These are phyloP conservation scores for Capillidium heterosporum DNA, from an alignment of 371 early-diverging fungal species.

Conservation along the genomic window DNA sequence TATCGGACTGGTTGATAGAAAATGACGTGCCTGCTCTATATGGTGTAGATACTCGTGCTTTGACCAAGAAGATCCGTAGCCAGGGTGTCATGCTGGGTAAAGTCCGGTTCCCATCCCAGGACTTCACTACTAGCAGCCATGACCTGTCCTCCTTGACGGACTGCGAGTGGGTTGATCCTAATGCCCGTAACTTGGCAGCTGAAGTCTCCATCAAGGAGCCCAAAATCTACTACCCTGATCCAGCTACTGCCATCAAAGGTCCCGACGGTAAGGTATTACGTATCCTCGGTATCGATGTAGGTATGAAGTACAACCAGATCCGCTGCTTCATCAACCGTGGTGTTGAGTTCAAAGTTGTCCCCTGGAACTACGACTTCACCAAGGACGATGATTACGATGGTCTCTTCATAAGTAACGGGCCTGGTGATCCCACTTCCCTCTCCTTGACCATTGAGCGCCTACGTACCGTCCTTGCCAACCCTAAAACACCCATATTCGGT, in stretches of 20 bases:
- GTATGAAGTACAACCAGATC: conserved; percentile 96
- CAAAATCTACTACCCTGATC: conserved; percentile 49
- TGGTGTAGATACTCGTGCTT: conserved; percentile 84
- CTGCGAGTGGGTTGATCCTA: conserved; percentile 83
- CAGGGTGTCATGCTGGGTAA: conserved; percentile 79
- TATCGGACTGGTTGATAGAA: conserved; percentile 74
- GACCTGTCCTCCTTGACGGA: conserved; percentile 23
- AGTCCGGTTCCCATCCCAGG: conserved; percentile 43
- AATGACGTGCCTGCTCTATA: conserved; percentile 75
- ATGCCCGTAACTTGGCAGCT: conserved; percentile 76
- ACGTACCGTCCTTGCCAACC: conserved; percentile 33
- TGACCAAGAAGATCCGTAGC: conserved; percentile 82
- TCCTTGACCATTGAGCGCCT: conserved; percentile 51
- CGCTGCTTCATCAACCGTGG: conserved; percentile 87
- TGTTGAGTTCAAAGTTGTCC: conserved; percentile 83
- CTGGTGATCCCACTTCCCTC: conserved; percentile 86
- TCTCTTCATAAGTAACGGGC: conserved; percentile 91
- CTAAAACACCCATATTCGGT: conserved; percentile 86
- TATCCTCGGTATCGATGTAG: conserved; percentile 85
- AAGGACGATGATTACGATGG: conserved; percentile 66
- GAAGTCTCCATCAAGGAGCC: conserved; percentile 46
- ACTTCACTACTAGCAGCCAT: conserved; percentile 22
- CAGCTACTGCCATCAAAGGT: conserved; percentile 33
- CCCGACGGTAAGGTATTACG: conserved; percentile 61
- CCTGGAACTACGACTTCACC: conserved; percentile 85